These are phyloP conservation scores for Rhamnella rubrinervis DNA, from an alignment of 331 rosid species.

Conservation along the genomic window DNA sequence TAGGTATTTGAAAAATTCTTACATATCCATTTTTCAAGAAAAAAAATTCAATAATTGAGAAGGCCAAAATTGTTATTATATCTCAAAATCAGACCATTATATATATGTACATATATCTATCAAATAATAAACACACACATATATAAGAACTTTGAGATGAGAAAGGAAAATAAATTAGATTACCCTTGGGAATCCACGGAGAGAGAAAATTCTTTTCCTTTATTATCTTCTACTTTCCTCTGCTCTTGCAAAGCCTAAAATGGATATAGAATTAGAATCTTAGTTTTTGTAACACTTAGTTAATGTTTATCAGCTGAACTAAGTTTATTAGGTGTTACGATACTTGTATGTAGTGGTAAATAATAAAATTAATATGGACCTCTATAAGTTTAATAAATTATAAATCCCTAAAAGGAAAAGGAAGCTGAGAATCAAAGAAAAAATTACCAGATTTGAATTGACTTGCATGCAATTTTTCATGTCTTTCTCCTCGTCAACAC, in stretches of 20 bases:
- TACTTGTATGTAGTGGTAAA: background rate
- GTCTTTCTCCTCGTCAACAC: conserved; percentile 12
- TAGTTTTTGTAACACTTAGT: background rate
- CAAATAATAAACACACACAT: no score
- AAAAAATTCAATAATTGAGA: background rate
- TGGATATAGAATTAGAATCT: background rate
- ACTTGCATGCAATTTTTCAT: background rate
- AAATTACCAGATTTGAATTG: conserved; percentile 14
- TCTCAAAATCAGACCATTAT: background rate
- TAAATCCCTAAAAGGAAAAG: background rate
- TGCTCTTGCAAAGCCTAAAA: conserved; percentile 12
- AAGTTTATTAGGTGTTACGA: background rate
- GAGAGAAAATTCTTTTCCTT: background rate
- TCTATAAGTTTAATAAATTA: background rate
- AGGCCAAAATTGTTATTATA: background rate
- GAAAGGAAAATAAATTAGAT: conserved; percentile 6
- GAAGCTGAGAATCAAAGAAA: background rate
- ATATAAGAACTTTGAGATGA: background rate
- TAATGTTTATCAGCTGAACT: background rate
- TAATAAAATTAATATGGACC: background rate
- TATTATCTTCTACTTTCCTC: conserved; percentile 14
- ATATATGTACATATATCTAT: no score
- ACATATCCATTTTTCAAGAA: background rate
- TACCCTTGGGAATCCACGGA: conserved; percentile 12
- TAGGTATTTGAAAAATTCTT: background rate